phyloP scores from a whole-genome alignment of 495 filamentous ascomycete species.

The Cenococcum geophilum region DNA sequence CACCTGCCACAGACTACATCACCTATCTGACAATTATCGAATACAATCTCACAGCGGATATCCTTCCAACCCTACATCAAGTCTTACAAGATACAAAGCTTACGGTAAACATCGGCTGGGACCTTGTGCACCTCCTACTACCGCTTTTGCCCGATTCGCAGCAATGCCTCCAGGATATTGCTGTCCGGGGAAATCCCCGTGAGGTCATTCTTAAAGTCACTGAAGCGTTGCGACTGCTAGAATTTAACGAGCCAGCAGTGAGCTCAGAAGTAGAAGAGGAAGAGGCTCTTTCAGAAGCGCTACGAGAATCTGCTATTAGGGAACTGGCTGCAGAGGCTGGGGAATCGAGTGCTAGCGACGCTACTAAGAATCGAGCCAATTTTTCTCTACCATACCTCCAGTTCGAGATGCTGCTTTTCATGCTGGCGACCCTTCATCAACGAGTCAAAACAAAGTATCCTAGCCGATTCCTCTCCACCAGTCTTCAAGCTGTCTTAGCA shows the following conservation, averaged over 20 bases:
- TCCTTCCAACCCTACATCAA: constrained; percentile 68
- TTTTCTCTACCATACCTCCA: constrained; percentile 39
- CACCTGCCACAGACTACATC: constrained; percentile 72
- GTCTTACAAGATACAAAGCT: constrained; percentile 77
- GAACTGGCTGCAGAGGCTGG: constrained; percentile 4
- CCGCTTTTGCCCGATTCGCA: constrained; percentile 65
- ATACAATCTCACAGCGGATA: constrained; percentile 69
- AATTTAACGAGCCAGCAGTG: constrained; percentile 40
- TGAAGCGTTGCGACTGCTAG: constrained; percentile 59
- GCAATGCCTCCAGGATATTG: constrained; percentile 69
- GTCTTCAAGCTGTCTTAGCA: constrained; percentile 67
- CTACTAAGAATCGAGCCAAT: constrained; percentile 28
- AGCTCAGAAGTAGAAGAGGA: constrained; percentile 49
- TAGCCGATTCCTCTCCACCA: constrained; percentile 86
- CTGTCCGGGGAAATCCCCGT: constrained; percentile 80
- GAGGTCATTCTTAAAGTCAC: constrained; percentile 89
- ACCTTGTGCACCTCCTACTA: constrained; percentile 79
- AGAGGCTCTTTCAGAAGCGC: constrained; percentile 28
- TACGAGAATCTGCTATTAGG: constrained; percentile 5
- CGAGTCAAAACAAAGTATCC: constrained; percentile 88
- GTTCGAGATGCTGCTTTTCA: constrained; percentile 70
- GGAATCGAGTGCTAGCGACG: constrained; percentile 23
- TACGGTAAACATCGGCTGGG: constrained; percentile 92
- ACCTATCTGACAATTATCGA: constrained; percentile 87
- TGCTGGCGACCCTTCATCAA: constrained; percentile 78